Conservation (phyloP, 768 basidiomycete genomes). For the Tulasnella calospora region DNA sequence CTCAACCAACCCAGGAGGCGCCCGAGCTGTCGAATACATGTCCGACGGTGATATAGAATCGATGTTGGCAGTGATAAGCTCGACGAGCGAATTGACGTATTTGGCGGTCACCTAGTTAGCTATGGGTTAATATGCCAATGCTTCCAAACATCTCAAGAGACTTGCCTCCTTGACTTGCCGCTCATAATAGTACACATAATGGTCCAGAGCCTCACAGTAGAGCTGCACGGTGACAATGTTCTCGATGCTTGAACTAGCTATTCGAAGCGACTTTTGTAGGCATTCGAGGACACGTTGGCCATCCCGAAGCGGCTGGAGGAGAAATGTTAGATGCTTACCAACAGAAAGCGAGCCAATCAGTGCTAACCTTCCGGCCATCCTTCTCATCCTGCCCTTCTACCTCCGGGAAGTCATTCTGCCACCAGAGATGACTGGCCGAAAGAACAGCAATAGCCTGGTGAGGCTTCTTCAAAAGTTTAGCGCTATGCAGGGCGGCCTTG, state of each 20-base stretch:
- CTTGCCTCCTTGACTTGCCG: conserved; percentile 85
- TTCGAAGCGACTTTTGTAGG: conserved; percentile 91
- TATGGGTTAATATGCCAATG: background rate
- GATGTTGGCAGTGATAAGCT: conserved; percentile 89
- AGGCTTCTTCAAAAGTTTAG: conserved; percentile 94
- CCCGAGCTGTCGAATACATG: conserved; percentile 81
- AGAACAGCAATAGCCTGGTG: conserved; percentile 95
- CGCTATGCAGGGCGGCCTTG: conserved; percentile 96
- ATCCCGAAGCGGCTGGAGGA: conserved; percentile 51
- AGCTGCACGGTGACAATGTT: conserved; percentile 95
- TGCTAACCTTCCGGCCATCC: conserved; percentile 14
- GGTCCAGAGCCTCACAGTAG: conserved; percentile 93
- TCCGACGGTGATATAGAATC: conserved; percentile 85
- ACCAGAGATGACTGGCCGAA: conserved; percentile 96
- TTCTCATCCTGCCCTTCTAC: background rate
- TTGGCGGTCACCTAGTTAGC: conserved; percentile 74
- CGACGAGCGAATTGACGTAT: conserved; percentile 93
- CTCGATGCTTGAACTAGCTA: conserved; percentile 94
- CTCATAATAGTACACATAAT: conserved; percentile 94
- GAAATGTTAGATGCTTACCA: background rate
- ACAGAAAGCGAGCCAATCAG: background rate
- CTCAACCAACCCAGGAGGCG: conserved; percentile 84
- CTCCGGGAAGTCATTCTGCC: conserved; percentile 59
- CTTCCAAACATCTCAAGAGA: conserved; percentile 27
- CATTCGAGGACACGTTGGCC: conserved; percentile 98